Evolutionary conservation across 805 yeast species (phyloP), one percentile per base, ranked within the genome.

Genomic region (Starmerella scarabaei): DNA sequence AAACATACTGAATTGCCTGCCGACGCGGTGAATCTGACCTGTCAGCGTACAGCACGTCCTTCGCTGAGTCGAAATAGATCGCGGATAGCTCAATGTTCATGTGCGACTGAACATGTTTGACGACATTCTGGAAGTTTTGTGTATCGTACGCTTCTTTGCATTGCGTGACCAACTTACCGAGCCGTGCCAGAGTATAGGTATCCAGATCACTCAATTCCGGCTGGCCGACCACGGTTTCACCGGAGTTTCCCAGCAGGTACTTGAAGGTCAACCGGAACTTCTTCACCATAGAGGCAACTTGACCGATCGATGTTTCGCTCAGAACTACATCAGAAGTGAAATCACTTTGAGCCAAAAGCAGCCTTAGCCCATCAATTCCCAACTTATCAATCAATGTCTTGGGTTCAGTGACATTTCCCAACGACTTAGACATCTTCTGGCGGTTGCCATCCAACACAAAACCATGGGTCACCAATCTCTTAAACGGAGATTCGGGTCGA

Each of bases 401-500:
- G 0, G 97, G 97, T 1, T 71, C 57, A 17, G 86, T 70, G 0
- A 76, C 76, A 51, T 91, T 91, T 0, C 96, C 95, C 29, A 80
- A 61, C 0, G 95, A 83, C 55, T 91, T 91, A 3, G 96, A 86
- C 97, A 88, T 88, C 53, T 91, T 91, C 41, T 71, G 69, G 15
- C 91, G 88, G 45, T 77, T 72, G 48, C 75, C 83, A 61, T 91
- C 98, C 44, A 91, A 62, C 0, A 82, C 79, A 55, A 91, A 91
- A 0, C 99, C 99, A 59, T 91, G 98, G 0, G 98, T 91, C 21
- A 91, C 69, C 28, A 91, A 71, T 19, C 69, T 67, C 44, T 69
- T 70, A 59, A 72, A 91, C 0, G 98, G 97, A 0, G 81, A 74
- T 0, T 32, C 41, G 1, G 56, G 45, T 0, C 63, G 48, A 28